Evolutionary conservation across 202 grass and related monocot genomes (phyloP), one percentile per base, ranked within the genome.

Genomic region (Setaria italica): DNA sequence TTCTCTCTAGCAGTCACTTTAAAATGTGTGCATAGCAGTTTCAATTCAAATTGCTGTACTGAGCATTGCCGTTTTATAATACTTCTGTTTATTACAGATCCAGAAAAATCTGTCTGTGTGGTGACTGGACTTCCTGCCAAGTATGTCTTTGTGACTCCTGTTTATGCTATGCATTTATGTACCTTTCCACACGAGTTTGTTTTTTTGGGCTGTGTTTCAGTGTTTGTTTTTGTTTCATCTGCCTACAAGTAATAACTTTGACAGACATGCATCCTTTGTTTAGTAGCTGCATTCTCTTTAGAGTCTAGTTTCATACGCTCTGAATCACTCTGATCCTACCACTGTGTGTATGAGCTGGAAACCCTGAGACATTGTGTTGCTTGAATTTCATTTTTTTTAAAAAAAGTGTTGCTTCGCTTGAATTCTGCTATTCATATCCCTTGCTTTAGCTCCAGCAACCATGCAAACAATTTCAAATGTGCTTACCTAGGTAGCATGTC

Each of bases 61-160:
- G 77, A 79, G 33, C 10, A 3, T 74, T 25, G 12, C 69, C 70
- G 42, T 57, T 25, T 17, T 0, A 42, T 34, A 74, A 84, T 72
- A 74, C 42, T 59, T 45, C 30, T 75, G 14, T 49, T 79, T 32
- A 6, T 41, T 55, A 65, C 89, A 97, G 95, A 97, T 93, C 92
- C 92, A 1, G 87, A 90, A 57, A 97, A 93, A 79, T 77, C 85
- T 41, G 64, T 95, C 67, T 97, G 95, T 74, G 89, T 71, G 47
- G 80, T 97, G 63, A 95, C 91, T 21, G 92, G 92, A 66, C 85
- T 95, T 67, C 95, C 87, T 84, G 89, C 95, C 72, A 95, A 91
- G 95, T 97, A 95, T 81, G 82, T 62, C 51, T 78, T 80, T 73
- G 62, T 29, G 42, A 87, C 58, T 55, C 77, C 46, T 72, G 29